Percentiles rank a stretch among this genome's conserved stretches.
Conservation (phyloP, 805 yeast species). For the Candida chilensis region DNA sequence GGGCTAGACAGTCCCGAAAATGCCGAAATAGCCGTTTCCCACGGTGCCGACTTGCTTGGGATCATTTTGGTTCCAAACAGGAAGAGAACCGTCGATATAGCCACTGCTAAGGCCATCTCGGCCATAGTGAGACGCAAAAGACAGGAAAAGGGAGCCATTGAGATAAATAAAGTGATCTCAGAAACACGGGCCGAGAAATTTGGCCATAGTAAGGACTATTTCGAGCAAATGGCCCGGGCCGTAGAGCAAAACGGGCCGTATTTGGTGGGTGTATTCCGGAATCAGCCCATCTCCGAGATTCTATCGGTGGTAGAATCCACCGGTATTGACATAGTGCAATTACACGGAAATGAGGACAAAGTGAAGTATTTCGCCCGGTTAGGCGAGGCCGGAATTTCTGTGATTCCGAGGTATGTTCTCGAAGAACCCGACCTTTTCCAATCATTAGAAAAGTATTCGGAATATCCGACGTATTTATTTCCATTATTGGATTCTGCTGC, state of each 20-base stretch:
- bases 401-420: conserved; percentile 69
- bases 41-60: conserved; percentile 76
- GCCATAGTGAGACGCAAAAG: conserved; percentile 15
- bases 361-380: conserved; percentile 27
- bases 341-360: conserved; percentile 72
- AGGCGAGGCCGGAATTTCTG: conserved; percentile 38
- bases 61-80: conserved; percentile 81
- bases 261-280: conserved; percentile 85
- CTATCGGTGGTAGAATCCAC: conserved; percentile 28
- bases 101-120: conserved; percentile 38
- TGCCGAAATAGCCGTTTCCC: conserved; percentile 58
- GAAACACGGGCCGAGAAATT: conserved; percentile 7
- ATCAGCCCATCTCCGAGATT: conserved; percentile 66
- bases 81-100: conserved; percentile 52
- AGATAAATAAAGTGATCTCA: conserved; percentile 7
- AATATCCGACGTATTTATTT: conserved; percentile 30
- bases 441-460: conserved; percentile 12
- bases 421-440: conserved; percentile 32
- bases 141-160: conserved; percentile 10
- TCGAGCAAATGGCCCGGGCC: conserved; percentile 12
- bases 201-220: conserved; percentile 15
- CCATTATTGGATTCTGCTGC: conserved; percentile 77
- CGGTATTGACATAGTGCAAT: conserved; percentile 69
- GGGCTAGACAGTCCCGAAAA: conserved; percentile 66
- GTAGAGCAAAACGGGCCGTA: conserved; percentile 43